Conservation (phyloP, 2,329 filamentous ascomycete genomes). For the Paraconiothyrium sp. region DNA sequence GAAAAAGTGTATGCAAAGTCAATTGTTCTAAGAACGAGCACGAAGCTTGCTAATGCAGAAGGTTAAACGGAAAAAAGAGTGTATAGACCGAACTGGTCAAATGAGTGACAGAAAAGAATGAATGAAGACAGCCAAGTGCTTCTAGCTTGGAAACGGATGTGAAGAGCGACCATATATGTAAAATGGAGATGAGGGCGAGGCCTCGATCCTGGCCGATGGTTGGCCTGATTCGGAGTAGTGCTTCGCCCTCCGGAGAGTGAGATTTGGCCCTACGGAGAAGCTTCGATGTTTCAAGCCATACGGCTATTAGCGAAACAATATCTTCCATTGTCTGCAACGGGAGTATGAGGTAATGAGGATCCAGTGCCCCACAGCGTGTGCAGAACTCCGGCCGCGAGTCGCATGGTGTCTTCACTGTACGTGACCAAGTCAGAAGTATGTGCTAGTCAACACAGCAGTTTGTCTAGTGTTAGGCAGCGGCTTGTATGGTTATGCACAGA, state of each 20-base stretch:
- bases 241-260: conserved; percentile 12
- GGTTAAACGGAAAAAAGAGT: conserved; percentile 4
- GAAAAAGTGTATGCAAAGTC: too few relatives aligned
- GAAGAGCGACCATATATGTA: conserved; percentile 5
- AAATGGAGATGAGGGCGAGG: neutral
- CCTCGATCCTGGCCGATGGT: conserved; percentile 12
- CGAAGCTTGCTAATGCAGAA: conserved; percentile 4
- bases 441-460: neutral
- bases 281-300: conserved; percentile 12
- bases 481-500: neutral
- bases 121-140: conserved; percentile 15
- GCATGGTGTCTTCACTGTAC: neutral
- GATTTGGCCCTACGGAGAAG: conserved; percentile 15
- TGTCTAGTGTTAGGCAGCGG: neutral
- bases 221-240: conserved; percentile 12
- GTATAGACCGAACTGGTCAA: conserved; percentile 4
- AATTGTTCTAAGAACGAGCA: neutral
- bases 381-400: conserved; percentile 10
- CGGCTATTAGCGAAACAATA: conserved; percentile 5
- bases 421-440: neutral
- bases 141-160: neutral
- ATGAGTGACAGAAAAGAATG: conserved; percentile 15
- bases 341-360: conserved; percentile 7
- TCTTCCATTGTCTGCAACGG: neutral
- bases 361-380: conserved; percentile 1